These are phyloP conservation scores for Geotrichum ghanense DNA, from an alignment of 805 yeast species.

Conservation along the genomic window DNA sequence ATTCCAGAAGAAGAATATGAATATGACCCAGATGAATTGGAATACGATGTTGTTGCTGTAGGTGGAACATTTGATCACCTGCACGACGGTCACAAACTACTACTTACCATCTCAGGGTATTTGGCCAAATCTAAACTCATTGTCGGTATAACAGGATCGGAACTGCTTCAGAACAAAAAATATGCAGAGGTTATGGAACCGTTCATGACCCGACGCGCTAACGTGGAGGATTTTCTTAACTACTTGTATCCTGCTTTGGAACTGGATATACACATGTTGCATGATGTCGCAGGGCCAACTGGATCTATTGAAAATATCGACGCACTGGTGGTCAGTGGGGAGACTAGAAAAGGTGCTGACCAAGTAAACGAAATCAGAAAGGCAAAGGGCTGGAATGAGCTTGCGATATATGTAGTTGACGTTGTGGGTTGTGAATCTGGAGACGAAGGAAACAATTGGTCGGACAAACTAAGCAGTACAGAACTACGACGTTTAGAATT, in stretches of 20 bases:
- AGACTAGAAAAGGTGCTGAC: slow-evolving; percentile 65
- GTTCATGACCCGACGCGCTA: slow-evolving; percentile 38
- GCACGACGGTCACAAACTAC: slow-evolving; percentile 89
- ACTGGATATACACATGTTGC: slow-evolving; percentile 49
- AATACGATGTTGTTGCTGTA: slow-evolving; percentile 33
- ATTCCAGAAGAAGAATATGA: slow-evolving; percentile 14
- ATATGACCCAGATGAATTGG: slow-evolving; percentile 5
- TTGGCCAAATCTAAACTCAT: slow-evolving; percentile 45
- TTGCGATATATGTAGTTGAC: slow-evolving; percentile 43
- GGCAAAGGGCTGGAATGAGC: slow-evolving; percentile 39
- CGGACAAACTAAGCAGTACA: slow-evolving; percentile 78
- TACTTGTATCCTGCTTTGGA: slow-evolving; percentile 35
- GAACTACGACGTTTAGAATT: slow-evolving; percentile 42
- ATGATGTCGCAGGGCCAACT: slow-evolving; percentile 92
- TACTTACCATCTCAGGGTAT: slow-evolving; percentile 62
- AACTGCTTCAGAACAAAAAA: slow-evolving; percentile 63
- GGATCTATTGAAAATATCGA: slow-evolving; percentile 63
- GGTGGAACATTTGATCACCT: slow-evolving; percentile 98
- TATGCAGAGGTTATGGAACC: slow-evolving; percentile 53
- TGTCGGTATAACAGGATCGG: slow-evolving; percentile 75
- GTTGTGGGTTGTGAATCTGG: slow-evolving; percentile 56
- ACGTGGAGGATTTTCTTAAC: slow-evolving; percentile 39
- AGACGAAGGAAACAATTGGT: slow-evolving; percentile 35
- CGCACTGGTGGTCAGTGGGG: slow-evolving; percentile 70
- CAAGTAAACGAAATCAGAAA: slow-evolving; percentile 55